A percentile compares a stretch with the other conserved stretches of the same genome.
These are phyloP conservation scores for Xylaria cubensis DNA, from an alignment of 495 filamentous ascomycete genomes.

Conservation along the genomic window DNA sequence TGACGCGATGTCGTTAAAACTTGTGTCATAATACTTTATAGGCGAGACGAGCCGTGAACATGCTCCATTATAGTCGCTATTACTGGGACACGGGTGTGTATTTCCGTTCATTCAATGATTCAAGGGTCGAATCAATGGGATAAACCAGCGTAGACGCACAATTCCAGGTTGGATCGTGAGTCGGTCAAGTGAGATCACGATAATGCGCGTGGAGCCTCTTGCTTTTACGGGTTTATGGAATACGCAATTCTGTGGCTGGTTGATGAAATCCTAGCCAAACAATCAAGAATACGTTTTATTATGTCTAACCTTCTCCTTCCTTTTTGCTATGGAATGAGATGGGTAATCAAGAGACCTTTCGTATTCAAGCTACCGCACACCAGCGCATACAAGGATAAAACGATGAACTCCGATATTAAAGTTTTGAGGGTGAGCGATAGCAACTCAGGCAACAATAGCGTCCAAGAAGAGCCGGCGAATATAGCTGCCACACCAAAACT, in stretches of 20 bases:
- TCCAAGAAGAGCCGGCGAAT: conserved; percentile 21
- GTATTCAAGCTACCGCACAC: not conserved
- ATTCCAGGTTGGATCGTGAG: not conserved
- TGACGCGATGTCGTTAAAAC: conserved; percentile 21
- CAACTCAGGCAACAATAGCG: conserved; percentile 9
- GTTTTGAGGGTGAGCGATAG: conserved; percentile 37
- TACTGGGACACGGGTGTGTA: not conserved
- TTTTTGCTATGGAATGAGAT: not conserved
- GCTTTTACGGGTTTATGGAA: not conserved
- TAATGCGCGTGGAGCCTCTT: not conserved
- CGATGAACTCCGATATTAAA: conserved; percentile 32
- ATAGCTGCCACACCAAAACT: conserved; percentile 36
- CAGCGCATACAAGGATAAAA: not conserved
- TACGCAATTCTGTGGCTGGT: not conserved
- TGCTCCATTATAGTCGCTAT: not conserved
- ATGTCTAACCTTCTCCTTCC: not conserved
- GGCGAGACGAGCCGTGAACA: not conserved
- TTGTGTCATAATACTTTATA: conserved; percentile 16
- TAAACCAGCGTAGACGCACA: not conserved
- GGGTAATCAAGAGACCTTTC: not conserved
- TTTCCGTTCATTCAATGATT: not conserved
- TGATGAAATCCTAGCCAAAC: conserved; percentile 4
- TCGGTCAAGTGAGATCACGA: not conserved
- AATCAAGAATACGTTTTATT: not conserved
- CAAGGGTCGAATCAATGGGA: not conserved